Conservation (phyloP, 805 yeast species). For the Wickerhamiella bombiphila region DNA sequence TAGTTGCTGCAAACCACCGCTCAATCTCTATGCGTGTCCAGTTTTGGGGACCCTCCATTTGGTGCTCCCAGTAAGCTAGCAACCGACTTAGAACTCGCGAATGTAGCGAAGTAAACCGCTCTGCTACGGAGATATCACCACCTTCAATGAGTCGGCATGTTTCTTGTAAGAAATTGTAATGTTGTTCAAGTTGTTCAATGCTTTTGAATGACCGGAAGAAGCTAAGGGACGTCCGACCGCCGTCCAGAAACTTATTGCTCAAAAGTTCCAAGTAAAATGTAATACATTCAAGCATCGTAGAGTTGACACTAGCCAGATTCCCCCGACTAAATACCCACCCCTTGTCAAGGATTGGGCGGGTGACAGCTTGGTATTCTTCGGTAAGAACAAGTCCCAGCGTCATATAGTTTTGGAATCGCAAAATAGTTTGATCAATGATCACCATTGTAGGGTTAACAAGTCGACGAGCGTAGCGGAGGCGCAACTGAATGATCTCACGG, state of each 20-base stretch:
- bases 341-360: conserved; percentile 34
- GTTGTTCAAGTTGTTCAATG: conserved; percentile 74
- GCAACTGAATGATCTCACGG: conserved; percentile 58
- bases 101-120: conserved; percentile 54
- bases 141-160: conserved; percentile 68
- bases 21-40: conserved; percentile 31
- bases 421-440: conserved; percentile 91
- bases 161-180: conserved; percentile 64
- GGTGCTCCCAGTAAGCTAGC: conserved; percentile 55
- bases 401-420: conserved; percentile 66
- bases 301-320: conserved; percentile 51
- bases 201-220: conserved; percentile 77
- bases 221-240: conserved; percentile 36
- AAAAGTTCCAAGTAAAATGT: conserved; percentile 54
- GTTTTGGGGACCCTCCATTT: conserved; percentile 45
- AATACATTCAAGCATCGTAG: conserved; percentile 57
- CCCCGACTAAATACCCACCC: conserved; percentile 61
- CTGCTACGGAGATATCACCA: conserved; percentile 69
- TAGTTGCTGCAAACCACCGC: conserved; percentile 33
- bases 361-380: conserved; percentile 44
- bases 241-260: conserved; percentile 63
- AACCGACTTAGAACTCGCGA: conserved; percentile 55
- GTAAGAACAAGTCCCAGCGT: conserved; percentile 62
- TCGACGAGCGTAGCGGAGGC: conserved; percentile 65
- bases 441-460: conserved; percentile 77